These are phyloP conservation scores for Scytalidium lignicola DNA, from an alignment of 2,329 filamentous ascomycete species.

Conservation along the genomic window DNA sequence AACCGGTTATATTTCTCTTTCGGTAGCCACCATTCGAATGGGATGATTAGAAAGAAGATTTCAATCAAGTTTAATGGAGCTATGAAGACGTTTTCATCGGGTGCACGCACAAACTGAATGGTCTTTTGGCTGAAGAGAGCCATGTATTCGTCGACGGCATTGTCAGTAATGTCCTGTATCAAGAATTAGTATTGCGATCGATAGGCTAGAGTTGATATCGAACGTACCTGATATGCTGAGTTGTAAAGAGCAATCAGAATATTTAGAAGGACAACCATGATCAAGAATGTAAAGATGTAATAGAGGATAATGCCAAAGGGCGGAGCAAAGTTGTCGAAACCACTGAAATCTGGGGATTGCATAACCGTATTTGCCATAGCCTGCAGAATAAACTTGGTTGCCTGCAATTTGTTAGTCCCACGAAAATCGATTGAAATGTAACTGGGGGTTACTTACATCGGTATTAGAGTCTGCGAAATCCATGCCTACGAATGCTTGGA, in stretches of 20 bases:
- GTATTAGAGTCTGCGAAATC: slow-evolving; percentile 74
- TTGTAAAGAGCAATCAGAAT: slow-evolving; percentile 97
- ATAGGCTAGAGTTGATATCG: too few species aligned
- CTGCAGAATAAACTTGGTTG: slow-evolving; percentile 69
- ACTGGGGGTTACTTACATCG: slow-evolving; percentile 31
- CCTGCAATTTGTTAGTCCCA: slow-evolving; percentile 23
- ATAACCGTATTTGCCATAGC: slow-evolving; percentile 88
- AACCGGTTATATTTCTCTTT: slow-evolving; percentile 67
- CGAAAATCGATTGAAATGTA: slow-evolving; percentile 41
- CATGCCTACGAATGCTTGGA: slow-evolving; percentile 91
- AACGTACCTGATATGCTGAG: slow-evolving; percentile 89
- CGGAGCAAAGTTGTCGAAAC: slow-evolving; percentile 84
- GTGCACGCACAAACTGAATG: slow-evolving; percentile 92
- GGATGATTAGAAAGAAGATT: slow-evolving; percentile 69
- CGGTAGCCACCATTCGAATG: slow-evolving; percentile 95
- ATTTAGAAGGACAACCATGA: slow-evolving; percentile 92
- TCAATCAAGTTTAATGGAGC: slow-evolving; percentile 93
- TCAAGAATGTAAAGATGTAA: slow-evolving; percentile 95
- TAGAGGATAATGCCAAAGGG: slow-evolving; percentile 95
- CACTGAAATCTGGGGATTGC: slow-evolving; percentile 82
- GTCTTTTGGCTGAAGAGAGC: slow-evolving; percentile 91
- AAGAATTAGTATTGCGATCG: too few species aligned
- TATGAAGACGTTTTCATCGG: slow-evolving; percentile 98
- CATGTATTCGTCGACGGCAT: slow-evolving; percentile 93
- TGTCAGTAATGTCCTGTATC: slow-evolving; percentile 66